These are phyloP conservation scores for Ustilago trichophora DNA, from an alignment of 1,284 basidiomycete species.

Conservation along the genomic window DNA sequence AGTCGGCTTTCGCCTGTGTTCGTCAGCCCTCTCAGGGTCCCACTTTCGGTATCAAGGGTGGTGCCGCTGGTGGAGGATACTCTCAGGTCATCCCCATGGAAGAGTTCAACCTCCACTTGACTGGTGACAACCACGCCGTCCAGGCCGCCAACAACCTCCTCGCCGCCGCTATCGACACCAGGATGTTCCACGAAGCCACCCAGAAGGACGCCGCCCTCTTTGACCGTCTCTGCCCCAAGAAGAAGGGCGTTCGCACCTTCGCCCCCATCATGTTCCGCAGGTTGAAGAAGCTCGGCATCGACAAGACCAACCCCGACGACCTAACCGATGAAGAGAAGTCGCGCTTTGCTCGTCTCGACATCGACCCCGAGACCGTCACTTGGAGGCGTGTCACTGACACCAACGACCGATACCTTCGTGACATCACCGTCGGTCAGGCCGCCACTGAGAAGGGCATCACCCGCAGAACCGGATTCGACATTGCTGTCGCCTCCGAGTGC, in stretches of 20 bases:
- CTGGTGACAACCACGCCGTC: slow-evolving; percentile 97
- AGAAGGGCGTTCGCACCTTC: slow-evolving; percentile 94
- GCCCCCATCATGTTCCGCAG: slow-evolving; percentile 96
- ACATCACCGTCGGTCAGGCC: slow-evolving; percentile 90
- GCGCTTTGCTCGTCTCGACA: slow-evolving; percentile 88
- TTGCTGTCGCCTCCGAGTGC: slow-evolving; percentile 94
- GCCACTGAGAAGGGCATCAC: slow-evolving; percentile 89
- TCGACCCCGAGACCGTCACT: slow-evolving; percentile 90
- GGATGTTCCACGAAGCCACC: slow-evolving; percentile 97
- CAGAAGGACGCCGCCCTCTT: slow-evolving; percentile 94
- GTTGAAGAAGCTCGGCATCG: slow-evolving; percentile 91
- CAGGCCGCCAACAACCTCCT: slow-evolving; percentile 97
- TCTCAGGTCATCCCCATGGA: slow-evolving; percentile 99
- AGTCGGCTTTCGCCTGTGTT: slow-evolving; percentile 96
- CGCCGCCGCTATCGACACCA: slow-evolving; percentile 93
- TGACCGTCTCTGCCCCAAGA: slow-evolving; percentile 87
- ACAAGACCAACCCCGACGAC: slow-evolving; percentile 91
- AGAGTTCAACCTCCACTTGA: slow-evolving; percentile 96
- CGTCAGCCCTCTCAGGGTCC: slow-evolving; percentile 98
- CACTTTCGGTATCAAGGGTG: slow-evolving; percentile 99
- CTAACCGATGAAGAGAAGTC: slow-evolving; percentile 91
- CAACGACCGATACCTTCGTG: slow-evolving; percentile 95
- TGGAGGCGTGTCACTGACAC: slow-evolving; percentile 97
- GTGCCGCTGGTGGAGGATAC: slow-evolving; percentile 97
- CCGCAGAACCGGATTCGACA: slow-evolving; percentile 92